Evolutionary conservation across 129 eudicot species (phyloP), one percentile per base, ranked within the genome.

Genomic region (Solidago caesia): DNA sequence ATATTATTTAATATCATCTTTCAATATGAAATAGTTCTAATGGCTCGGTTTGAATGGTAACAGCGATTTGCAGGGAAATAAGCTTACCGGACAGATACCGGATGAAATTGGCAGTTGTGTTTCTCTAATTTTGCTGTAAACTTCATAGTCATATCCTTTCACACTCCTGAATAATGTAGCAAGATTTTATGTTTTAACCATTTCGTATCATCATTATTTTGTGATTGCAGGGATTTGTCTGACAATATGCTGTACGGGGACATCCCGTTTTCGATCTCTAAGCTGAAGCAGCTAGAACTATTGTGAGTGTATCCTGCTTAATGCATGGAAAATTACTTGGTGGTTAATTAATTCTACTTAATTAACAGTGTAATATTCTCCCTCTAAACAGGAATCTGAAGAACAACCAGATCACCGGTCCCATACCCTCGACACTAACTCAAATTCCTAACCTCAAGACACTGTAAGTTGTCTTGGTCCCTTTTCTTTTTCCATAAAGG

Each of bases 381-480:
- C 0, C 4, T 67, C 63, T 14, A 47, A 64, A 51, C 82, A 91
- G 97, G 84, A 88, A 81, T 79, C 49, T 91, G 91, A 91, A 85
- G 88, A 89, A 86, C 80, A 91, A 91, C 77, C 96, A 88, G 67
- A 75, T 91, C 13, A 81, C 85, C 33, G 97, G 97, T 48, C 96
- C 97, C 4, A 88, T 91, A 21, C 97, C 97, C 6, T 81, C 97
- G 67, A 91, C 97, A 4, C 72, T 91, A 33, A 88, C 97, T n/a
- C 97, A 91, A 77, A 91, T 91, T 78, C 96, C 97, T 47, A 91
- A 86, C 48, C 88, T 91, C 48, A 91, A 91, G 66, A 88, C 90
- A 2, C 81, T 91, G 97, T 91, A 82, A 85, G 90, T 84, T 51
- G 39, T 33, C 26, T 66, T 5, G 4, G 56, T 25, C 48, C 63